Conservation (phyloP, 768 basidiomycete genomes). For the Suillus luteus region DNA sequence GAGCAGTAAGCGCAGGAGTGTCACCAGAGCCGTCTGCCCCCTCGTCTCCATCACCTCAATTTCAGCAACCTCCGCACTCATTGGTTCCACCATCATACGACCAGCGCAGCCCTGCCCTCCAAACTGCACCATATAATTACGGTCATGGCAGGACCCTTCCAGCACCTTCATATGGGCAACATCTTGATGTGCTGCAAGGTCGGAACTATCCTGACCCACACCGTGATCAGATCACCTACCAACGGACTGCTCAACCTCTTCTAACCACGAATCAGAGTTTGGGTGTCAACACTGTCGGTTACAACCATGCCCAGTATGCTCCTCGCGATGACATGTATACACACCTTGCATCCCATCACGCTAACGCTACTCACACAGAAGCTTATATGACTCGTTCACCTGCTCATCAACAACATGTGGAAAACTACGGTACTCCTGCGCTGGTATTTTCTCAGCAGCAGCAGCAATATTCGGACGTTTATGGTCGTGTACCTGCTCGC, state of each 20-base stretch:
- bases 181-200: neutral
- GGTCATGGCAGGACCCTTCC: neutral
- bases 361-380: neutral
- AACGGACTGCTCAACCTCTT: neutral
- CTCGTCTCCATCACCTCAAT: neutral
- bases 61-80: neutral
- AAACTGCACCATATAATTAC: neutral
- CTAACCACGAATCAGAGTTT: neutral
- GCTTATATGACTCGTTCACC: neutral
- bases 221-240: neutral
- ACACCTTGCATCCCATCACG: neutral
- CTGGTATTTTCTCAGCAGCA: neutral
- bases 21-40: neutral
- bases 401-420: neutral
- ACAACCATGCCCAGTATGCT: neutral
- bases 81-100: neutral
- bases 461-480: neutral
- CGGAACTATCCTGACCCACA: neutral
- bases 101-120: neutral
- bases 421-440: neutral
- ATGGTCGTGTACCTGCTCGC: neutral
- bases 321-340: neutral
- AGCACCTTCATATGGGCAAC: neutral
- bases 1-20: neutral
- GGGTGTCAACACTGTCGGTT: neutral